Conservation (phyloP, 768 basidiomycete genomes). For the Boletus rubropictus region DNA sequence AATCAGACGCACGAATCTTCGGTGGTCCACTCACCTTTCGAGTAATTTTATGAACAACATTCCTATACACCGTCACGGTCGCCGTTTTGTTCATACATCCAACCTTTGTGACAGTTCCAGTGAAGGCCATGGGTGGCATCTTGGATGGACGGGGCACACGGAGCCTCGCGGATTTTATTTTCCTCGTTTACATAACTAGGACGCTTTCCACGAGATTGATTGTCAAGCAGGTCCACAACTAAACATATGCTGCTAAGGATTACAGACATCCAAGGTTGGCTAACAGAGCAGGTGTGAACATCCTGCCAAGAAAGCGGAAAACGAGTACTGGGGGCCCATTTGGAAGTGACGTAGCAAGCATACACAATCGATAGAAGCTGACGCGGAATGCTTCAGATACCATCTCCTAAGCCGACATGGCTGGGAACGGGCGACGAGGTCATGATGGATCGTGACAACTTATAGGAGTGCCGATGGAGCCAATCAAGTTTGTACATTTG, state of each 20-base stretch:
- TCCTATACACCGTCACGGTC: constrained; percentile 75
- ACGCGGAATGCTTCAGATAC: too few species aligned
- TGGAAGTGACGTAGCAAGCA: constrained; percentile 58
- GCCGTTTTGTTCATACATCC: constrained; percentile 82
- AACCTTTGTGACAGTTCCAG: constrained; percentile 71
- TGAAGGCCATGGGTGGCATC: constrained; percentile 77
- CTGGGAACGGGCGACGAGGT: background rate
- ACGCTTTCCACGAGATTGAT: too few species aligned
- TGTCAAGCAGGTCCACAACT: too few species aligned
- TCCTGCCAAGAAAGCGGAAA: constrained; percentile 66
- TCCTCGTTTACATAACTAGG: too few species aligned
- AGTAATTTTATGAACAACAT: constrained; percentile 64
- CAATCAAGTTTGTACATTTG: too few species aligned
- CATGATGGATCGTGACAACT: constrained; percentile 1
- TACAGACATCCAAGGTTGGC: constrained; percentile 61
- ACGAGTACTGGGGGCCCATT: constrained; percentile 58
- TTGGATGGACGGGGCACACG: constrained; percentile 1
- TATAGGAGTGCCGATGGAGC: constrained; percentile 5
- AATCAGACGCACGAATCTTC: background rate
- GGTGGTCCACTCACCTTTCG: constrained; percentile 54
- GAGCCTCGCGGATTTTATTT: too few species aligned
- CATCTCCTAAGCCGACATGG: constrained; percentile 35
- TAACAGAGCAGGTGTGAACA: constrained; percentile 62
- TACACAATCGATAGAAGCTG: too few species aligned
- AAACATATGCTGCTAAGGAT: too few species aligned